Conservation (phyloP, 2,329 filamentous ascomycete species). For the Fusarium albosuccineum region DNA sequence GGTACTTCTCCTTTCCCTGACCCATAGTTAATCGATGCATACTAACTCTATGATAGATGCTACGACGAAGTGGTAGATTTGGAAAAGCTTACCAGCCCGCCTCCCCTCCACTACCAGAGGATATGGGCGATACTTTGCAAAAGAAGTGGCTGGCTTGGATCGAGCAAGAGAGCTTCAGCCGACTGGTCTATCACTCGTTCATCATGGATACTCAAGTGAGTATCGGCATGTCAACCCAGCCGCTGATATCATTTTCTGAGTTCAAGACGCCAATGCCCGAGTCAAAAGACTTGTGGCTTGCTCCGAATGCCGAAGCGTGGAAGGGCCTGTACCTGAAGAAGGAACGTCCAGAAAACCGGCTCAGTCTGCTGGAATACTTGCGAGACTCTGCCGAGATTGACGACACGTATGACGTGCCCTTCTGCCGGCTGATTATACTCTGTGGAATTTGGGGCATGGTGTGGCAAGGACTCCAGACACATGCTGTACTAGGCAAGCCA, state of each 20-base stretch:
- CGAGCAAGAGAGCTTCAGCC: conserved; percentile 27
- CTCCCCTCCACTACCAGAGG: conserved; percentile 3
- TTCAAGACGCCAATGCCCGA: conserved; percentile 20
- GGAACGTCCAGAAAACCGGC: conserved; percentile 1
- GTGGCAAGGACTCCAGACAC: conserved; percentile 25
- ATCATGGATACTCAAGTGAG: conserved; percentile 26
- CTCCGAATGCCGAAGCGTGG: conserved; percentile 29
- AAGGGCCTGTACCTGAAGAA: conserved; percentile 22
- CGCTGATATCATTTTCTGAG: conserved; percentile 25
- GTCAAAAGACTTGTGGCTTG: conserved; percentile 29
- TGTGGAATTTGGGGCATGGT: conserved; percentile 31
- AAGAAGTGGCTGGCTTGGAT: conserved; percentile 32
- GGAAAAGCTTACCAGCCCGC: background rate
- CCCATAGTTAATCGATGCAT: background rate
- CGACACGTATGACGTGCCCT: conserved; percentile 17
- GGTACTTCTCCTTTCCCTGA: conserved; percentile 1
- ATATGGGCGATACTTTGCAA: conserved; percentile 18
- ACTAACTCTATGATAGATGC: conserved; percentile 13
- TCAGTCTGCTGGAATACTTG: conserved; percentile 17
- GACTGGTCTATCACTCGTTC: conserved; percentile 22
- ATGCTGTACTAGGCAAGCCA: conserved; percentile 12
- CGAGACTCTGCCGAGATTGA: conserved; percentile 23
- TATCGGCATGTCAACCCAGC: conserved; percentile 28
- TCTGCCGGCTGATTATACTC: conserved; percentile 19
- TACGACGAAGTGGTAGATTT: conserved; percentile 22